Conservation (phyloP, 306 rosid genomes). For the Fragaria iinumae region DNA sequence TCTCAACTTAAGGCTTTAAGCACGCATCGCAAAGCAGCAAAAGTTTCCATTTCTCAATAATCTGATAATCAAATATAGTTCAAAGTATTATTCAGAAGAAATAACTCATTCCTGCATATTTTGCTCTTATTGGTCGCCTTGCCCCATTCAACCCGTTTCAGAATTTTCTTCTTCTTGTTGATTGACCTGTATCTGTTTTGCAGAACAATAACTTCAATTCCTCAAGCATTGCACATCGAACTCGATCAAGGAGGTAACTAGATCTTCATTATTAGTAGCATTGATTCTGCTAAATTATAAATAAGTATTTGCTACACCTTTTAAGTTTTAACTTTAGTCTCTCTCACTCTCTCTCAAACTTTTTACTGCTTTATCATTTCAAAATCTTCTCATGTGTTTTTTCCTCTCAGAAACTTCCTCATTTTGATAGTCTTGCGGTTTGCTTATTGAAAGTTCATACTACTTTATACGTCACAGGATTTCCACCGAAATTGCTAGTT, state of each 20-base stretch:
- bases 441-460: not conserved
- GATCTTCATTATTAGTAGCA: not conserved
- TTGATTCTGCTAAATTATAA: not conserved
- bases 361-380: not conserved
- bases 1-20: not conserved
- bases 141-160: not conserved
- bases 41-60: not conserved
- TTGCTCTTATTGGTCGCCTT: not conserved
- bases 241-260: constrained; percentile 71
- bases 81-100: not conserved
- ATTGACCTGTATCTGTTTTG: constrained; percentile 27
- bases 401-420: not conserved
- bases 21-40: not conserved
- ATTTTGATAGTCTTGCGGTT: constrained; percentile 3
- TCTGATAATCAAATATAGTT: not conserved
- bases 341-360: not conserved
- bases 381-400: not conserved
- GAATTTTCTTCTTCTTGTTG: constrained; percentile 12
- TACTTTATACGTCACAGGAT: constrained; percentile 50
- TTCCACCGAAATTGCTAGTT: constrained; percentile 63
- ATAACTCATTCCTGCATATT: not conserved
- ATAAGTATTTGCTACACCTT: not conserved
- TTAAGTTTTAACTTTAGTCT: not conserved
- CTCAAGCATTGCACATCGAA: constrained; percentile 53
- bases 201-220: constrained; percentile 56